Evolutionary conservation across 1,284 basidiomycete species (phyloP).

Genomic region (Wallemia ichthyophaga): DNA sequence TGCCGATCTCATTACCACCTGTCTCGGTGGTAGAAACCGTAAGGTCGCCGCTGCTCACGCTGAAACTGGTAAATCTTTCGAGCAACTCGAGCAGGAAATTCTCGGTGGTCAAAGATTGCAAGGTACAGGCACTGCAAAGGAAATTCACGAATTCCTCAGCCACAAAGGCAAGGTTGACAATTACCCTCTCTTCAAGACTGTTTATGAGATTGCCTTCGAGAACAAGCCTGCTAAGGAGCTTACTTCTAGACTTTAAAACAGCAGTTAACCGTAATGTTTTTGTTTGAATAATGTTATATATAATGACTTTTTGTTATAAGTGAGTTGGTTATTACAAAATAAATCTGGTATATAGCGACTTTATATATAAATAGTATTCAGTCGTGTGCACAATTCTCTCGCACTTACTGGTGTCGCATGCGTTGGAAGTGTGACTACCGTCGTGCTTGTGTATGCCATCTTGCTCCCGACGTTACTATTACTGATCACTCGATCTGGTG

Average conservation of each 20-base stretch:
- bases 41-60: slow-evolving; percentile 24
- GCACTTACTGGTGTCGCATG: background rate
- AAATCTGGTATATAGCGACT: background rate
- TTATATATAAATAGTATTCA: background rate
- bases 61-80: slow-evolving; percentile 21
- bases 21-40: slow-evolving; percentile 25
- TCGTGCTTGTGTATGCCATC: background rate
- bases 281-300: too few relatives aligned
- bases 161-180: slow-evolving; percentile 19
- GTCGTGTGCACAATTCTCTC: background rate
- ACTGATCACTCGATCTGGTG: background rate
- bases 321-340: too few relatives aligned
- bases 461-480: background rate
- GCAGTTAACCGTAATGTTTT: background rate
- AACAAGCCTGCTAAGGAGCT: slow-evolving; percentile 16
- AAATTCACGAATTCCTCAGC: slow-evolving; percentile 22
- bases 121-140: slow-evolving; percentile 22
- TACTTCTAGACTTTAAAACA: slow-evolving; percentile 8
- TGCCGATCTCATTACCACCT: slow-evolving; percentile 27
- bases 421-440: background rate
- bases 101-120: slow-evolving; percentile 26
- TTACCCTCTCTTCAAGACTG: slow-evolving; percentile 24
- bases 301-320: too few relatives aligned
- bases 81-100: slow-evolving; percentile 24
- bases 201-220: slow-evolving; percentile 18